Evolutionary conservation across 805 yeast species (phyloP).

Genomic region (Zygoascus ofunaensis): DNA sequence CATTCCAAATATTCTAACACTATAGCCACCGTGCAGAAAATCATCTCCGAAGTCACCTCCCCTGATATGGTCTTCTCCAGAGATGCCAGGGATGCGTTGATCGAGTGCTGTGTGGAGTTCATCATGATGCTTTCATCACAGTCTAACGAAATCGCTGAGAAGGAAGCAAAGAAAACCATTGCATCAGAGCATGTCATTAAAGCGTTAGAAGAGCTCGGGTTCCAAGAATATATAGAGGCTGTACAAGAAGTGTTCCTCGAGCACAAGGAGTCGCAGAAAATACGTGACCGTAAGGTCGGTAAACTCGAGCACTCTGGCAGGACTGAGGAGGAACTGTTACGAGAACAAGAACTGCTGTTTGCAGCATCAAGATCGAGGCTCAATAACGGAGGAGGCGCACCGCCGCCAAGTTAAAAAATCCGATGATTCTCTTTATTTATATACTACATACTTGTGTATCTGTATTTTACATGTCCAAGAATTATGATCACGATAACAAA

Average conservation of each 20-base stretch:
- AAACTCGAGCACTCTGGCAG: conserved; percentile 90
- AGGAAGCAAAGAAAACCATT: conserved; percentile 90
- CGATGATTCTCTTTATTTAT: neutral
- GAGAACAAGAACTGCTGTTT: conserved; percentile 88
- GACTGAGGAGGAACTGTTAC: conserved; percentile 82
- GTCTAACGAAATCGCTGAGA: conserved; percentile 91
- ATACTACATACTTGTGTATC: neutral
- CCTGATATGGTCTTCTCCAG: conserved; percentile 80
- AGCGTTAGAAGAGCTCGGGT: conserved; percentile 82
- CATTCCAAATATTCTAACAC: too few species aligned
- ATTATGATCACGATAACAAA: neutral
- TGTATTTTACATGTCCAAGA: neutral
- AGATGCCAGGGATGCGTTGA: conserved; percentile 89
- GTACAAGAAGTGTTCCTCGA: conserved; percentile 72
- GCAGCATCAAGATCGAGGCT: conserved; percentile 28
- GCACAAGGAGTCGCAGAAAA: conserved; percentile 80
- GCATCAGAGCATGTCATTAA: conserved; percentile 92
- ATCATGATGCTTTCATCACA: conserved; percentile 91
- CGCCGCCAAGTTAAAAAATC: too few species aligned
- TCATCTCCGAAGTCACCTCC: conserved; percentile 82
- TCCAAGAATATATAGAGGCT: conserved; percentile 72
- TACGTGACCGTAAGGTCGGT: conserved; percentile 79
- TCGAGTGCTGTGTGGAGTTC: conserved; percentile 93
- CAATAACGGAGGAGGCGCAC: conserved; percentile 12
- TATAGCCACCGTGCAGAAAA: conserved; percentile 90